Evolutionary conservation across 139 green algal genomes (phyloP), one percentile per base, ranked within the genome.

Genomic region (Yamagishiella unicocca): DNA sequence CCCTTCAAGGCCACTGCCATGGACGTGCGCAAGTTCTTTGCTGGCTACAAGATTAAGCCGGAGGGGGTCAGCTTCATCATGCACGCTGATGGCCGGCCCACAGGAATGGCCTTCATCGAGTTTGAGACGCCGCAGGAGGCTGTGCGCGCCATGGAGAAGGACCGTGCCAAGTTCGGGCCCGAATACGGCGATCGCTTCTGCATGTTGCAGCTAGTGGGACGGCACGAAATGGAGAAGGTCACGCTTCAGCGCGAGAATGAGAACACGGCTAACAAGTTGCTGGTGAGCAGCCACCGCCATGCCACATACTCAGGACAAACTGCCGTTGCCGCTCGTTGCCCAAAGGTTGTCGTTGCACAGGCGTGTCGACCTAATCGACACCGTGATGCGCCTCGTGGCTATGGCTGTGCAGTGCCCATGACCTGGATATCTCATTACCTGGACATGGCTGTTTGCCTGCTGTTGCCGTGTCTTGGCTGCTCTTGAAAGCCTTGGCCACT

Each of bases 51-150:
- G 42, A 93, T 97, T 66, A 92, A 91, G 79, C 87, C 83, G 0
- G 92, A 96, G 45, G 95, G 93, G 54, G 93, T 98, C 46, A 93
- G 82, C 84, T 94, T 98, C 88, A 95, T 96, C 84, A 94, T 95
- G 80, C 90, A 95, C 53, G 77, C 87, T 8, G 95, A 98, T 50
- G 95, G 95, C 9, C 70, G 94, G 12, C 93, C 94, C 66, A 96
- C 94, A 1, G 97, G 96, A 64, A 93, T 96, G 92, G 95, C 96
- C 0, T 98, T 97, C 90, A 96, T 97, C 29, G 96, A 98, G 93
- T 98, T 98, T 93, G 94, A 95, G 79, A 94, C 89, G 4, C 91
- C 93, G 19, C 89, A 93, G 72, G 94, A 97, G 79, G 94, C 94
- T 4, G 88, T 93, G 37, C 81, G 91, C 19, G 94, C 94, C 0